Evolutionary conservation across 768 basidiomycete genomes (phyloP).

Genomic region (Pleurotus giganteus): DNA sequence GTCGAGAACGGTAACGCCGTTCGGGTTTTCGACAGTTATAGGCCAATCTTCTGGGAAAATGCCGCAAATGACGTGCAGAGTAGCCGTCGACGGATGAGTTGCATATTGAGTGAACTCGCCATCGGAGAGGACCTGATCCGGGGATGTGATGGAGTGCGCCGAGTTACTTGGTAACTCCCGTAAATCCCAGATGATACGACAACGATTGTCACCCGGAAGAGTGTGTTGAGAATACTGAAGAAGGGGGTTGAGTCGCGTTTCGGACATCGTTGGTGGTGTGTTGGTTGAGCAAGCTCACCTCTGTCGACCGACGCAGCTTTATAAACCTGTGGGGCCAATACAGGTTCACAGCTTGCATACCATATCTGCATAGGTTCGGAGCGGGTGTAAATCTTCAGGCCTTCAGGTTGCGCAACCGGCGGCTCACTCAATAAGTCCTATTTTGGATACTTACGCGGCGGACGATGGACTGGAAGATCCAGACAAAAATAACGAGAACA

Average conservation of each 20-base stretch:
- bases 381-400: too few relatives aligned
- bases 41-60: constrained; percentile 43
- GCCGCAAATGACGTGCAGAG: constrained; percentile 43
- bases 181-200: constrained; percentile 48
- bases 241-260: constrained; percentile 28
- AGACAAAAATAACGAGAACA: not conserved
- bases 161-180: constrained; percentile 35
- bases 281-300: not conserved
- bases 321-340: not conserved
- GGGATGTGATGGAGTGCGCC: constrained; percentile 20
- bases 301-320: not conserved
- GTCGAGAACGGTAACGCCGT: constrained; percentile 51
- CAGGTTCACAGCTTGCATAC: constrained; percentile 6
- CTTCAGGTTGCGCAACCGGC: not conserved
- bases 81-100: constrained; percentile 37
- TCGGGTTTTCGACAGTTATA: constrained; percentile 36
- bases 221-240: constrained; percentile 37
- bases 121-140: constrained; percentile 22
- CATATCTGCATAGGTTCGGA: constrained; percentile 6
- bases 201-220: constrained; percentile 21
- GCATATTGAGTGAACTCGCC: constrained; percentile 38
- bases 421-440: not conserved
- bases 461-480: not conserved
- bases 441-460: not conserved
- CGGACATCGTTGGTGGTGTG: not conserved